phyloP scores from a whole-genome alignment of 2,329 filamentous ascomycete genomes.

The Madurella mycetomatis region DNA sequence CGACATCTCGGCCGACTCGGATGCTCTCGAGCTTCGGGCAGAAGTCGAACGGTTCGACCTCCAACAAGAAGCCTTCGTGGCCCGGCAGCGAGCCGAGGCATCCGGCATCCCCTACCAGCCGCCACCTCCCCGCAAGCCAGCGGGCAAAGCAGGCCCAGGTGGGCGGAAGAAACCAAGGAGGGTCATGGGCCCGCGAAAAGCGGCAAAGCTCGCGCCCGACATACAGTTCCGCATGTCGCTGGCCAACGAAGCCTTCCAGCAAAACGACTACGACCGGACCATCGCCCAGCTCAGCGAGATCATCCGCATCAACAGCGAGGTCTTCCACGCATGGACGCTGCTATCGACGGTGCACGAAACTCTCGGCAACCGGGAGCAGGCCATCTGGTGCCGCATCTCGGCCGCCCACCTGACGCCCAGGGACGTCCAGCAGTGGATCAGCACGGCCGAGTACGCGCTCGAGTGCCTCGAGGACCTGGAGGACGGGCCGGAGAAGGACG shows the following conservation, averaged over 20 bases:
- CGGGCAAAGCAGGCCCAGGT: background rate
- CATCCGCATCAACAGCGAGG: constrained; percentile 65
- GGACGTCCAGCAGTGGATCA: constrained; percentile 55
- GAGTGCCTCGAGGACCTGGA: constrained; percentile 45
- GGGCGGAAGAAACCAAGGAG: constrained; percentile 6
- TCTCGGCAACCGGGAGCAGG: constrained; percentile 52
- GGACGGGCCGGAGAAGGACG: constrained; percentile 33
- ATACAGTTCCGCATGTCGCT: constrained; percentile 64
- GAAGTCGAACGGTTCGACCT: constrained; percentile 37
- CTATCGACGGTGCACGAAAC: constrained; percentile 59
- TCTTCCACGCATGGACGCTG: constrained; percentile 60
- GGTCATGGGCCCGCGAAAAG: constrained; percentile 48
- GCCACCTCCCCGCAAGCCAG: constrained; percentile 6
- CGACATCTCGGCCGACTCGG: constrained; percentile 38
- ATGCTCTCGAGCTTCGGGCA: constrained; percentile 37
- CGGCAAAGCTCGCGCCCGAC: constrained; percentile 64
- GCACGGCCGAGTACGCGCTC: constrained; percentile 54
- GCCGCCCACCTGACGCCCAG: constrained; percentile 61
- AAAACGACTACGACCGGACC: constrained; percentile 56
- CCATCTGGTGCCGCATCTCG: constrained; percentile 56
- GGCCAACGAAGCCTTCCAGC: constrained; percentile 65
- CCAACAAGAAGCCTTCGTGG: constrained; percentile 33
- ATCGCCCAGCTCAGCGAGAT: constrained; percentile 57
- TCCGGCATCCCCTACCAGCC: constrained; percentile 13
- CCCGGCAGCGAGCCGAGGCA: constrained; percentile 27